These are phyloP conservation scores for Solanum raphanifolium DNA, from an alignment of 257 asterid genomes.

Conservation along the genomic window DNA sequence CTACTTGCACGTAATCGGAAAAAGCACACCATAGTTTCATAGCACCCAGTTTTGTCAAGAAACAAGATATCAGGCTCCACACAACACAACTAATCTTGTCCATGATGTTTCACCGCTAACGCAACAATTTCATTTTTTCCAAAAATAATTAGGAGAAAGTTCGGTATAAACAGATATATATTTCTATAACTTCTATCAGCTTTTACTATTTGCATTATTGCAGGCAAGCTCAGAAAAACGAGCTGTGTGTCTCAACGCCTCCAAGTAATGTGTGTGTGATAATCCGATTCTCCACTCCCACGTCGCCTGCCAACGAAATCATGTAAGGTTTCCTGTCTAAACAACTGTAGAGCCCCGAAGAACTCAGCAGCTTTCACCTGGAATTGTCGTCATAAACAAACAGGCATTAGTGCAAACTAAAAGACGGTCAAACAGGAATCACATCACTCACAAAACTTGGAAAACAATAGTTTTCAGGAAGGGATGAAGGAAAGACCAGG, in stretches of 20 bases:
- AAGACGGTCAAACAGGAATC: background rate
- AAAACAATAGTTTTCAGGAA: background rate
- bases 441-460: background rate
- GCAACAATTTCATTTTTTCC: background rate
- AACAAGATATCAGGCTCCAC: background rate
- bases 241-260: background rate
- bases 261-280: background rate
- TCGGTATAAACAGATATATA: background rate
- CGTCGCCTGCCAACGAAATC: background rate
- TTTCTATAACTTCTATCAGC: background rate
- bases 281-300: background rate
- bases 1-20: background rate
- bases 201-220: background rate
- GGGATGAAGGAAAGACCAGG: background rate
- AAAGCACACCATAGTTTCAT: background rate
- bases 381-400: background rate
- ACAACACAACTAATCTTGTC: background rate
- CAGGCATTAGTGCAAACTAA: background rate
- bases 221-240: background rate
- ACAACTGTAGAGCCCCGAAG: background rate
- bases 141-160: background rate
- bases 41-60: background rate
- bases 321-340: background rate
- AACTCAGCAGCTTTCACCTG: constrained; percentile 15
- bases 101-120: background rate